phyloP scores from a whole-genome alignment of 768 basidiomycete species.

The Termitomyces sp. region DNA sequence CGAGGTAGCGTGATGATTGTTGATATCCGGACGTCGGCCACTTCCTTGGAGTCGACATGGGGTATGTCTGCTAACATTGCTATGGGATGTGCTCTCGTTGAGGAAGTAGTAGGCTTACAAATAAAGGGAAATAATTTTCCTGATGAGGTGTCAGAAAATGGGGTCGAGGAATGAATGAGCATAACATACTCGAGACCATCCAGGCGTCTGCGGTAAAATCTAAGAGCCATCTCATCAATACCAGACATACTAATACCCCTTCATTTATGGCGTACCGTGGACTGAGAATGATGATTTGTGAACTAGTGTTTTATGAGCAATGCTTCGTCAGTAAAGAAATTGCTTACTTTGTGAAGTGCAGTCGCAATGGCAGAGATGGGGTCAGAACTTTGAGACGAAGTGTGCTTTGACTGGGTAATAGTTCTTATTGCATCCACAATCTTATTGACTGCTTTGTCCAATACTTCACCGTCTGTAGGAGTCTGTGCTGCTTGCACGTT shows the following conservation, averaged over 20 bases:
- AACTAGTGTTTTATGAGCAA: neutral
- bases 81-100: neutral
- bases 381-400: neutral
- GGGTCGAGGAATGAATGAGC: neutral
- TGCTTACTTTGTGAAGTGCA: neutral
- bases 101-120: neutral
- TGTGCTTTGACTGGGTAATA: neutral
- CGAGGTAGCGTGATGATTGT: neutral
- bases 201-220: neutral
- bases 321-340: neutral
- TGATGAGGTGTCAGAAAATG: neutral
- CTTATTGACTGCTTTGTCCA: neutral
- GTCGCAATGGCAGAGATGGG: neutral
- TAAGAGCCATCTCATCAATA: neutral
- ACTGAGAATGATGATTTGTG: neutral
- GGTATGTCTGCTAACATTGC: neutral
- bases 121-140: neutral
- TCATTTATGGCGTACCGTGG: neutral
- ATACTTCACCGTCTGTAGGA: neutral
- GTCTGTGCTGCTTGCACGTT: neutral
- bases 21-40: neutral
- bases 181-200: neutral
- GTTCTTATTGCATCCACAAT: neutral
- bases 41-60: neutral
- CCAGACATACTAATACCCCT: neutral